phyloP scores from a whole-genome alignment of 495 filamentous ascomycete genomes.

The Aspergillus steynii region DNA sequence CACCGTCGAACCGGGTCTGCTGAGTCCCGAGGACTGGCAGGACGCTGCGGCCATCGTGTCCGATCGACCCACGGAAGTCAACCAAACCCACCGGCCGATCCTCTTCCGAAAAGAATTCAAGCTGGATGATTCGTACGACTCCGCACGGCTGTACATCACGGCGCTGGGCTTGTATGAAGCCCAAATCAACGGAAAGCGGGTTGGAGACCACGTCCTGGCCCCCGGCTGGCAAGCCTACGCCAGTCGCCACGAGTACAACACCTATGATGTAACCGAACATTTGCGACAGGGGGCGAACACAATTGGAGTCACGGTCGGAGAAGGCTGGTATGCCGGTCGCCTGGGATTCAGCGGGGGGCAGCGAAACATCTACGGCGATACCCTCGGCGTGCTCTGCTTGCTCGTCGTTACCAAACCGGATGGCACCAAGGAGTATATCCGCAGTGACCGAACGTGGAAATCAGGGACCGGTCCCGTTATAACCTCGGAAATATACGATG shows the following conservation, averaged over 20 bases:
- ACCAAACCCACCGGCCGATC: slow-evolving; percentile 8
- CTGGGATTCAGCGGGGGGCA: slow-evolving; percentile 33
- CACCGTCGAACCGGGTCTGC: slow-evolving; percentile 14
- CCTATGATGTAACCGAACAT: slow-evolving; percentile 46
- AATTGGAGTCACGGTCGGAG: slow-evolving; percentile 47
- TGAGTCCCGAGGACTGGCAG: slow-evolving; percentile 11
- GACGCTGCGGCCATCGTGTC: slow-evolving; percentile 13
- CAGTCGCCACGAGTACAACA: slow-evolving; percentile 47
- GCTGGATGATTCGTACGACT: background rate
- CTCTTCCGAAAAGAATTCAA: slow-evolving; percentile 6
- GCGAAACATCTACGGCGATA: slow-evolving; percentile 41
- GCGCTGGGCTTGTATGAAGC: slow-evolving; percentile 46
- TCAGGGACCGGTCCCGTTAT: slow-evolving; percentile 29
- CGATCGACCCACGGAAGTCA: slow-evolving; percentile 5
- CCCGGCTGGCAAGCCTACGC: slow-evolving; percentile 53
- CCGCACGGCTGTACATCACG: slow-evolving; percentile 44
- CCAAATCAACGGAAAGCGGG: slow-evolving; percentile 40
- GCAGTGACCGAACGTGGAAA: slow-evolving; percentile 25
- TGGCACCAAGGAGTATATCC: slow-evolving; percentile 33
- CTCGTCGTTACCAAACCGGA: slow-evolving; percentile 42
- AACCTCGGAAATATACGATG: slow-evolving; percentile 52
- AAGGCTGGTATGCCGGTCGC: slow-evolving; percentile 53
- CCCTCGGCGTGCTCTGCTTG: slow-evolving; percentile 39
- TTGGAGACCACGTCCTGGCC: slow-evolving; percentile 36
- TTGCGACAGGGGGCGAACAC: slow-evolving; percentile 37